A percentile compares a stretch with the other conserved stretches of the same genome.
These are phyloP conservation scores for Naganishia friedmannii DNA, from an alignment of 768 basidiomycete species.

Conservation along the genomic window DNA sequence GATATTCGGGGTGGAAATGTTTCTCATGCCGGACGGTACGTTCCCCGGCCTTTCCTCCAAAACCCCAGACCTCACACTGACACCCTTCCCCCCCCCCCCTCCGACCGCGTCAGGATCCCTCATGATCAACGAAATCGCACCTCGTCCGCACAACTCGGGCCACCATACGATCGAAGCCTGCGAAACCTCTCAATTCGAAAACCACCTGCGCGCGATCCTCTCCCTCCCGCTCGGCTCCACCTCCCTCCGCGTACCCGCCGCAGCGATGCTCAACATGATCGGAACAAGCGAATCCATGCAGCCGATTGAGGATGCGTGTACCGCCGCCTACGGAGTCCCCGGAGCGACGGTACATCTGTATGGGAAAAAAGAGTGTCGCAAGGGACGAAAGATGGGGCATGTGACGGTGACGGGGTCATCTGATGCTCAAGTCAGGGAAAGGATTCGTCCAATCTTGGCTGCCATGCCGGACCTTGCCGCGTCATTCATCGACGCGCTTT, in stretches of 20 bases:
- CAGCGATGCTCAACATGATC: conserved; percentile 91
- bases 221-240: conserved; percentile 85
- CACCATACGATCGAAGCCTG: conserved; percentile 99
- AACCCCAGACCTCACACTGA: background rate
- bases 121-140: conserved; percentile 93
- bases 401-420: conserved; percentile 80
- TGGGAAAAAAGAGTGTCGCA: conserved; percentile 84
- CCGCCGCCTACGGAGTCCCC: conserved; percentile 65
- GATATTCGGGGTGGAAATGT: conserved; percentile 98
- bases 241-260: conserved; percentile 75
- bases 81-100: background rate
- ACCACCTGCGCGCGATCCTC: conserved; percentile 92
- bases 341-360: conserved; percentile 86
- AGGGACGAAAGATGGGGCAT: conserved; percentile 96
- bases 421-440: conserved; percentile 67
- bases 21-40: conserved; percentile 80
- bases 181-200: conserved; percentile 92
- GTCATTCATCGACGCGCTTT: conserved; percentile 54
- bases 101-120: conserved; percentile 60
- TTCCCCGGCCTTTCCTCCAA: conserved; percentile 10
- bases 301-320: conserved; percentile 58
- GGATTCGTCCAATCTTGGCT: conserved; percentile 71
- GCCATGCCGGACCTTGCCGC: conserved; percentile 51
- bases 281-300: conserved; percentile 67
- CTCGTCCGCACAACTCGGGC: conserved; percentile 95